Conservation (phyloP, 805 yeast genomes). For the Yamadazyma endophytica region DNA sequence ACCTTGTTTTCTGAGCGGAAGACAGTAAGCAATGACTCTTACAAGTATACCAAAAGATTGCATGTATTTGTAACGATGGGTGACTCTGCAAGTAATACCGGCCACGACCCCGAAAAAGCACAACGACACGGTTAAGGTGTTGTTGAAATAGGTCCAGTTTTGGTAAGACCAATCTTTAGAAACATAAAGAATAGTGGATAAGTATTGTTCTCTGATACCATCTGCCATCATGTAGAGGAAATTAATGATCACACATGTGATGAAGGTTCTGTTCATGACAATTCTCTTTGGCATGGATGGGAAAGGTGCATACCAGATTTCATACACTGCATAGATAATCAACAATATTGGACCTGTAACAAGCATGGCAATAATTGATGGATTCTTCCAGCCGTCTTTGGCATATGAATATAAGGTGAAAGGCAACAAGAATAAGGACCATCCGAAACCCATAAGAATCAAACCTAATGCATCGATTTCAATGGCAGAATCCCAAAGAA, state of each 20-base stretch:
- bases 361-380: slow-evolving; percentile 41
- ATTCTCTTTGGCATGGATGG: slow-evolving; percentile 35
- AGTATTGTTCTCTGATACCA: slow-evolving; percentile 22
- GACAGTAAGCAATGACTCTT: slow-evolving; percentile 28
- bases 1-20: slow-evolving; percentile 14
- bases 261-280: slow-evolving; percentile 29
- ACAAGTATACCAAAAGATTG: slow-evolving; percentile 29
- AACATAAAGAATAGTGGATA: slow-evolving; percentile 30
- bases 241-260: slow-evolving; percentile 29
- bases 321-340: slow-evolving; percentile 30
- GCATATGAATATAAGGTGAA: slow-evolving; percentile 32
- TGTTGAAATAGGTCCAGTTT: slow-evolving; percentile 36
- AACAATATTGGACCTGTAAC: slow-evolving; percentile 34
- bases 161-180: slow-evolving; percentile 23
- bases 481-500: slow-evolving; percentile 10
- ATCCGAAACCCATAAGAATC: slow-evolving; percentile 33
- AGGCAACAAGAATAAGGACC: slow-evolving; percentile 35
- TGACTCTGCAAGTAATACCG: slow-evolving; percentile 27
- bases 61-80: slow-evolving; percentile 32
- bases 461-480: slow-evolving; percentile 38
- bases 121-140: slow-evolving; percentile 31
- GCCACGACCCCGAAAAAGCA: slow-evolving; percentile 36
- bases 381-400: slow-evolving; percentile 29
- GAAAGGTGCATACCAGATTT: slow-evolving; percentile 29
- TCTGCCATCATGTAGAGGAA: slow-evolving; percentile 28